Percentiles rank a stretch among this genome's conserved stretches.
These are phyloP conservation scores for Blumeriella jaapii DNA, from an alignment of 2,329 filamentous ascomycete species.

Conservation along the genomic window DNA sequence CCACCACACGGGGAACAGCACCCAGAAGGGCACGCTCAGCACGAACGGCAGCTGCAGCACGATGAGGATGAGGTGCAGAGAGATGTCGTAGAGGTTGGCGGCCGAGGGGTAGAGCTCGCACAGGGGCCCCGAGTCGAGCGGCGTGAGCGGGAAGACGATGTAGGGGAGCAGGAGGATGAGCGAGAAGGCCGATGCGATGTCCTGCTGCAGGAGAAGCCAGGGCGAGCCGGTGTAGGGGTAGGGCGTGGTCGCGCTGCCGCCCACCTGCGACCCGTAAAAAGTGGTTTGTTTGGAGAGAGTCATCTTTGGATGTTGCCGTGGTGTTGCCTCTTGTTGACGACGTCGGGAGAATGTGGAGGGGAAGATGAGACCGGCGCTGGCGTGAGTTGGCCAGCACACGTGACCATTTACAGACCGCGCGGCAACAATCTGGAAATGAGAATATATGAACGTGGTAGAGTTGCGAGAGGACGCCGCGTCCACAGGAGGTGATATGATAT, in stretches of 20 bases:
- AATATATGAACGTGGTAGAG: too few species aligned
- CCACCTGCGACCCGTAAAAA: conserved; percentile 48
- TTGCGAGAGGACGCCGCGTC: too few species aligned
- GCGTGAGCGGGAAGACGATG: conserved; percentile 45
- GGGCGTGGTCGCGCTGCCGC: conserved; percentile 44
- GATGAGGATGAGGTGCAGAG: conserved; percentile 45
- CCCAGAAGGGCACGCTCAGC: conserved; percentile 40
- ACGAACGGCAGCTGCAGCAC: conserved; percentile 51
- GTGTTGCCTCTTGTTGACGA: too few species aligned
- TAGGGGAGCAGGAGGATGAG: conserved; percentile 37
- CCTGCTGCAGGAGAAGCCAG: conserved; percentile 28
- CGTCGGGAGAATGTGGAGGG: too few species aligned
- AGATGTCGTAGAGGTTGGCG: conserved; percentile 44
- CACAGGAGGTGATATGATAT: too few species aligned
- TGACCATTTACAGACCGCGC: too few species aligned
- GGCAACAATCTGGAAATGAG: too few species aligned
- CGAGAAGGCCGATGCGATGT: conserved; percentile 29
- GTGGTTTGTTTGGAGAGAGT: conserved; percentile 27
- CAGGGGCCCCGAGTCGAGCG: conserved; percentile 40
- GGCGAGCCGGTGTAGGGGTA: conserved; percentile 45
- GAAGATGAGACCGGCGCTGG: too few species aligned
- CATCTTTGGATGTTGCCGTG: too few species aligned
- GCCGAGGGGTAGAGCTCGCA: conserved; percentile 52
- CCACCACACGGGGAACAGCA: conserved; percentile 39
- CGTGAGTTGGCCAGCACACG: too few species aligned